Percentiles rank a stretch among this genome's conserved stretches.
These are phyloP conservation scores for Nepenthes alata DNA, from an alignment of 179 eudicot species.

Conservation along the genomic window DNA sequence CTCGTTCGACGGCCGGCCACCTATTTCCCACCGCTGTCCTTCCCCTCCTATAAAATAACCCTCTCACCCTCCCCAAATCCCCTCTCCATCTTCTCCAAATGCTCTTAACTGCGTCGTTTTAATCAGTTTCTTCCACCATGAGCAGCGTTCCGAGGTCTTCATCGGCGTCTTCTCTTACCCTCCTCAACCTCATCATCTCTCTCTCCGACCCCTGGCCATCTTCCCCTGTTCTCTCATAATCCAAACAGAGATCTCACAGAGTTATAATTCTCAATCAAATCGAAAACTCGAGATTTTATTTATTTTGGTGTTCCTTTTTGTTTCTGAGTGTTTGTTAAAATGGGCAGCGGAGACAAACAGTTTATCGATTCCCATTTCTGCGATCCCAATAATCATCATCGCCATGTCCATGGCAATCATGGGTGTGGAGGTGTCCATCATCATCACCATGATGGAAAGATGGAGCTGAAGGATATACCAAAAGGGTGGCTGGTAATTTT, in stretches of 20 bases:
- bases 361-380: background rate
- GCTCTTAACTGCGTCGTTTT: background rate
- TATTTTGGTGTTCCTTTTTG: background rate
- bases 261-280: background rate
- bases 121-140: constrained; percentile 25
- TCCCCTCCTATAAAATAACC: background rate
- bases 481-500: constrained; percentile 59
- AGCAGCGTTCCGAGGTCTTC: constrained; percentile 70
- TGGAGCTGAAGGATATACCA: constrained; percentile 33
- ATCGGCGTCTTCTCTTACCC: constrained; percentile 49
- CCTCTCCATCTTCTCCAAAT: background rate
- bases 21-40: too few species aligned
- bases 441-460: constrained; percentile 7
- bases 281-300: background rate
- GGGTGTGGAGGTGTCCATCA: constrained; percentile 11
- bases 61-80: background rate
- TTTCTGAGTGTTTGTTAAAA: background rate
- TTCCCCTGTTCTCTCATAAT: constrained; percentile 25
- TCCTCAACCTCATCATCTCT: constrained; percentile 56
- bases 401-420: too few species aligned
- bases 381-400: too few species aligned
- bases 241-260: constrained; percentile 1
- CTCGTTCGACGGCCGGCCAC: too few species aligned
- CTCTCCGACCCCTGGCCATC: constrained; percentile 86
- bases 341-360: background rate